phyloP scores from a whole-genome alignment of 306 rosid genomes.

The Echinosophora koreensis region DNA sequence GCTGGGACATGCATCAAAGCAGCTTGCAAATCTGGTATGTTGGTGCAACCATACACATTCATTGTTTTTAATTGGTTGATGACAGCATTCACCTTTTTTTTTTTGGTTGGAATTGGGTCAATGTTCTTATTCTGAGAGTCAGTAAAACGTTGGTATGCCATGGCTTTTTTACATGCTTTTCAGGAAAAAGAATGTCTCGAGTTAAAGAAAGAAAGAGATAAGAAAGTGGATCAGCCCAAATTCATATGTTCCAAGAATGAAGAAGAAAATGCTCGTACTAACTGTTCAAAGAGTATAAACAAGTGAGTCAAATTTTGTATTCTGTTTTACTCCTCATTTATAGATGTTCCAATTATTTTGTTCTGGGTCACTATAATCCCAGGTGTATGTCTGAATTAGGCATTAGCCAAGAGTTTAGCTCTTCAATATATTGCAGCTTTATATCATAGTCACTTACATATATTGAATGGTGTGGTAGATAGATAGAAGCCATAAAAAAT shows the following conservation, averaged over 20 bases:
- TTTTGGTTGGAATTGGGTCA: neutral
- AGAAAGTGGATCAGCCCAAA: slow-evolving; percentile 58
- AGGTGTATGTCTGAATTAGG: slow-evolving; percentile 26
- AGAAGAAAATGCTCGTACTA: slow-evolving; percentile 48
- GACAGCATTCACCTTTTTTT: neutral
- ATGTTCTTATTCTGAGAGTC: slow-evolving; percentile 15
- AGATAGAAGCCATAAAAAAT: slow-evolving; percentile 17
- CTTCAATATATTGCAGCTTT: slow-evolving; percentile 30
- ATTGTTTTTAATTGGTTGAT: slow-evolving; percentile 25
- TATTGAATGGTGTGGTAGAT: slow-evolving; percentile 27
- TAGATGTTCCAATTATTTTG: slow-evolving; percentile 3
- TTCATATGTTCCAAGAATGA: slow-evolving; percentile 46
- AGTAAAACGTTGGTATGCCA: slow-evolving; percentile 36
- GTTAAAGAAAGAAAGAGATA: slow-evolving; percentile 69
- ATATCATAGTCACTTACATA: neutral
- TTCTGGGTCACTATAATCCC: neutral
- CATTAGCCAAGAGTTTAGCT: slow-evolving; percentile 27
- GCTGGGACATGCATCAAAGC: slow-evolving; percentile 68
- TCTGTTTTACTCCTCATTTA: slow-evolving; percentile 25
- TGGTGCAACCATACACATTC: slow-evolving; percentile 6
- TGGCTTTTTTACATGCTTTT: slow-evolving; percentile 47
- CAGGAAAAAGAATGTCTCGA: slow-evolving; percentile 79
- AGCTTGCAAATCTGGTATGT: slow-evolving; percentile 68
- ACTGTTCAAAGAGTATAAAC: slow-evolving; percentile 48
- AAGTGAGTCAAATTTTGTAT: slow-evolving; percentile 56